Base-by-base conservation (phyloP, 75 land plant genomes). In the Pinus albicaulis region DNA sequence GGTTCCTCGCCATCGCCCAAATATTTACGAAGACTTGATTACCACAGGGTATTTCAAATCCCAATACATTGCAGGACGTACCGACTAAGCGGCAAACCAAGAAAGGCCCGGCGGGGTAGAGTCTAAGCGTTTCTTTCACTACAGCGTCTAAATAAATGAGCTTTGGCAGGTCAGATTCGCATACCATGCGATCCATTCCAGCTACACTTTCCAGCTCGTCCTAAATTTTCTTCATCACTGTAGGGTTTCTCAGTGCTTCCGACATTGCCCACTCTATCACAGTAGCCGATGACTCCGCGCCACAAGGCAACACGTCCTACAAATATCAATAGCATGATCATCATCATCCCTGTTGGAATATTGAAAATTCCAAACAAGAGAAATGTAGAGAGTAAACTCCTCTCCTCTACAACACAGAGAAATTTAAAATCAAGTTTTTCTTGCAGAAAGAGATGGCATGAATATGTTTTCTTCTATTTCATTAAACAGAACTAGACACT, bases 1-100 rank as follows among this genome's bases (percentile, higher is more conserved):
- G 78, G 66, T 83, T 82, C 61, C 86, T 56, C 31, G 76, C 89
- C 23, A 83, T 78, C 23, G 80, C 80, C 89, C 89, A 87, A 5
- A 58, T 86, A 25, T 87, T 87, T 0, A 87, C 60, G 22, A 75
- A 48, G 8, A 87, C 57, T 3, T 52, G 5, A 3, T 83, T 78
- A 55, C 69, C 68, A 0, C 69, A 57, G 19, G 68, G 17, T 3
- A 83, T 71, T 17, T 68, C 38, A 41, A 76, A 83, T 0, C 80
- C 83, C 1, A 56, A n/a, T 5, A 83, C 48, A n/a, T 75, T 58
- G 34, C 28, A 74, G 7, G 41, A 52, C 4, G 23, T 34, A 5
- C 62, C 61, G 16, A 72, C 56, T 44, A 75, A 65, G 61, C 80
- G 78, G 15, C 83, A 76, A 19, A 83, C 16, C 36, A 87, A 59